A percentile compares a stretch with the other conserved stretches of the same genome.
These are phyloP conservation scores for Ceratorhiza oryzae-sativae DNA, from an alignment of 1,284 basidiomycete species.

Conservation along the genomic window DNA sequence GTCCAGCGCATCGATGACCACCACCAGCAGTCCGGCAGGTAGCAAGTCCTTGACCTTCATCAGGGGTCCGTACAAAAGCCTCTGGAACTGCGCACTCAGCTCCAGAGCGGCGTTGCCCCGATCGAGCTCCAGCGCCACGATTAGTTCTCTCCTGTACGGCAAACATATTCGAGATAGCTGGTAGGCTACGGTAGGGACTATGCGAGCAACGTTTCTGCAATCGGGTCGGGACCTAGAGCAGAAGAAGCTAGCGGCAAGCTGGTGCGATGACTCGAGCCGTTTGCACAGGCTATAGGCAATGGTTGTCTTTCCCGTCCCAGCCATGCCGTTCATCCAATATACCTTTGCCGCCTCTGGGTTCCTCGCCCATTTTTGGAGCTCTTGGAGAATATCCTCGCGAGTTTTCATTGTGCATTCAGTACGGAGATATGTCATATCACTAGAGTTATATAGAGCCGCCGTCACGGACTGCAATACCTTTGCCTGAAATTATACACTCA, in stretches of 20 bases:
- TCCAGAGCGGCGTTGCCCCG: not conserved
- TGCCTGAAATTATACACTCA: too few species aligned
- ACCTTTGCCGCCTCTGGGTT: not conserved
- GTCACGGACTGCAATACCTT: too few species aligned
- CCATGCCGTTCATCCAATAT: conserved; percentile 27
- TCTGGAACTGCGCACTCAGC: not conserved
- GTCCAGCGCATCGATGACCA: conserved; percentile 37
- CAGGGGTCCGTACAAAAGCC: not conserved
- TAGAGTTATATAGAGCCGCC: too few species aligned
- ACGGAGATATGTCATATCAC: too few species aligned
- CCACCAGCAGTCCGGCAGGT: not conserved
- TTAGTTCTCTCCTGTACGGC: not conserved
- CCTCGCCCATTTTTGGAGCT: not conserved
- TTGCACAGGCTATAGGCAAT: not conserved
- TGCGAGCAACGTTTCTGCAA: not conserved
- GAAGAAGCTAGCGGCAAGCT: conserved; percentile 23
- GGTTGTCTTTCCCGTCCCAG: conserved; percentile 21
- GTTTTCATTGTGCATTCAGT: conserved; percentile 6
- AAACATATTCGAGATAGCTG: not conserved
- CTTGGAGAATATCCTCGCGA: not conserved
- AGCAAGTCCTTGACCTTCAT: not conserved
- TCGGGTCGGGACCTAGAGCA: not conserved
- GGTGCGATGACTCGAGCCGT: not conserved
- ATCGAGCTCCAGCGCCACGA: not conserved
- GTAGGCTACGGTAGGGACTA: conserved; percentile 14